Base-by-base conservation (phyloP, 768 basidiomycete species). In the Hemileccinum impolitum region DNA sequence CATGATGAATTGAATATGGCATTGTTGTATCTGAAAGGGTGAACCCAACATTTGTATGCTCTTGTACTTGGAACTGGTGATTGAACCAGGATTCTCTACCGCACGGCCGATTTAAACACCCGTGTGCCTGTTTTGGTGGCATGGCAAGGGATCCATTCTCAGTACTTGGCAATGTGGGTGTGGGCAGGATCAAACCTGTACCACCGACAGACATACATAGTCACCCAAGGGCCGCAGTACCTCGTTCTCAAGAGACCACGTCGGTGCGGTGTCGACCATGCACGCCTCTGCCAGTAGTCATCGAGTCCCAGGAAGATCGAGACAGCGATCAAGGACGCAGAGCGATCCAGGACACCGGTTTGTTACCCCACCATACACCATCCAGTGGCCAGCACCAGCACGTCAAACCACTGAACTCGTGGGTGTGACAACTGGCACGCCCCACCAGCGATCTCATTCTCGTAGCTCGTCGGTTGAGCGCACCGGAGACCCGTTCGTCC, bases 301-400 rank as follows among this genome's bases (percentile, higher is more conserved):
- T 30, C 64, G 39, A 37, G 14, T 47, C 17, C 48, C 51, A 28
- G 47, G 48, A 25, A 49, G 44, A 38, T 42, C 60, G 15, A 52
- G 46, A 28, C 55, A 51, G 0, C 52, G 52, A 26, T 57, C 50
- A 25, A 53, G 54, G 32, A 13, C 57, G 18, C 51, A 51, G 2
- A 61, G 63, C 39, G 66, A 67, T 46, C 59, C 65, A 28, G 63
- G 55, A 23, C 54, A 61, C 21, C 14, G 50, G 1, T 54, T 54
- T 38, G 51, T 56, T 25, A 35, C 43, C 12, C 63, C 58, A 7
- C 67, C 66, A 0, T 59, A 66, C 45, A 52, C 52, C 43, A 34
- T 57, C 17, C 53, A n/a, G 15, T 51, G 65, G 54, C 66, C 66
- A 23, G 40, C 56, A 6, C 65, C 65, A 6, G 57, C 54, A 3